Conservation (phyloP, 345 rosid genomes). For the Eucalyptus sp. region DNA sequence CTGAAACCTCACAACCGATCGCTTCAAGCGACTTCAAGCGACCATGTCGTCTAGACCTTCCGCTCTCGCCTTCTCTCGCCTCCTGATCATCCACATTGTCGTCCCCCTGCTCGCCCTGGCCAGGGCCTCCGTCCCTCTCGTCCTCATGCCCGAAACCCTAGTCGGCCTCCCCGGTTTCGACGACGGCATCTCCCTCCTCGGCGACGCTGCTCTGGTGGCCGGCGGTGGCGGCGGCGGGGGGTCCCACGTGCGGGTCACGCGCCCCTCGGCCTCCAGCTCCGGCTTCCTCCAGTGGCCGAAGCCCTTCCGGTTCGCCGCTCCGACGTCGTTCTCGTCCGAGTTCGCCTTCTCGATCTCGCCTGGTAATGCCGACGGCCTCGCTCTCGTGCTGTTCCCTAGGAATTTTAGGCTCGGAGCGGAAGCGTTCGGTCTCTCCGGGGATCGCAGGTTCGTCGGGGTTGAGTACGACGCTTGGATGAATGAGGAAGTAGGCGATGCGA, state of each 20-base stretch:
- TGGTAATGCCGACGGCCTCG: constrained; percentile 21
- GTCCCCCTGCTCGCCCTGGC: neutral
- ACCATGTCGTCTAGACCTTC: neutral
- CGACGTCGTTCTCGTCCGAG: constrained; percentile 24
- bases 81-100: neutral
- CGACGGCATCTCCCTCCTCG: constrained; percentile 10
- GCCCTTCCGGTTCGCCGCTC: constrained; percentile 20
- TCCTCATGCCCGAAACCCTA: constrained; percentile 4
- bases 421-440: constrained; percentile 13
- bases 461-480: constrained; percentile 25
- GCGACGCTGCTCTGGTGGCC: constrained; percentile 19
- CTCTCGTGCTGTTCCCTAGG: constrained; percentile 26
- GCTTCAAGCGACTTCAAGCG: neutral
- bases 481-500: constrained; percentile 13
- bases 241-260: constrained; percentile 12
- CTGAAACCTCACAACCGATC: neutral
- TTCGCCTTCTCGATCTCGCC: constrained; percentile 22
- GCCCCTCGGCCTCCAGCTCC: constrained; percentile 11
- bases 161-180: constrained; percentile 10
- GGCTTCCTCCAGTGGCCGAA: constrained; percentile 14
- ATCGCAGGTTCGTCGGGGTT: constrained; percentile 18
- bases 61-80: neutral
- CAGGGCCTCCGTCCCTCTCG: neutral
- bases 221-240: neutral
- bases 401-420: neutral